These are phyloP conservation scores for Pulveroboletus sp. DNA, from an alignment of 768 basidiomycete genomes.

Conservation along the genomic window DNA sequence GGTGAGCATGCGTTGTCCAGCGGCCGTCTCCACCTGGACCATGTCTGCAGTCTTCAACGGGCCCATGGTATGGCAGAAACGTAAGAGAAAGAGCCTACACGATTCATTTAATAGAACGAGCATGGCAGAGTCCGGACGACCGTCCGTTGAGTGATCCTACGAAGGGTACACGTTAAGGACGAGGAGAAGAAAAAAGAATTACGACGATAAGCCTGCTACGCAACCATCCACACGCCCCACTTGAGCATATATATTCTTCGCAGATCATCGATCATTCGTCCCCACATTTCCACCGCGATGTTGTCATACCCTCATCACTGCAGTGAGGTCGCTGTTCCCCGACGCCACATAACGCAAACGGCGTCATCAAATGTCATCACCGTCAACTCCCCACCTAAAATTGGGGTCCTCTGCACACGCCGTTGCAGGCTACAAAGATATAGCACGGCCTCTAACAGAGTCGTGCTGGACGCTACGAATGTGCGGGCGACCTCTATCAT, in stretches of 20 bases:
- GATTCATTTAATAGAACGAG: conserved; percentile 17
- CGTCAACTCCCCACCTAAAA: conserved; percentile 18
- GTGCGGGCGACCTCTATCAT: conserved; percentile 60
- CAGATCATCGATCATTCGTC: conserved; percentile 29
- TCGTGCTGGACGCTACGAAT: conserved; percentile 60
- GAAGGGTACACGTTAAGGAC: conserved; percentile 13
- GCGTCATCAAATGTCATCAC: conserved; percentile 25
- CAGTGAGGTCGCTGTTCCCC: conserved; percentile 28
- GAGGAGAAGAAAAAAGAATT: conserved; percentile 5
- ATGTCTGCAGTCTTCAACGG: conserved; percentile 4
- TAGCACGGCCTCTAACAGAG: conserved; percentile 71
- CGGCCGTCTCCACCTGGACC: neutral
- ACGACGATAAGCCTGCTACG: conserved; percentile 5
- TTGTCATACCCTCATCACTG: conserved; percentile 30
- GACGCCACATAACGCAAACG: conserved; percentile 31
- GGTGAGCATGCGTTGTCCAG: conserved; percentile 20
- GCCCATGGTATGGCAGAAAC: conserved; percentile 14
- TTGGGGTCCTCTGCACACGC: conserved; percentile 29
- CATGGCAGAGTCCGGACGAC: conserved; percentile 16
- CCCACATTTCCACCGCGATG: too few species aligned
- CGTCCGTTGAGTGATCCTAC: conserved; percentile 8
- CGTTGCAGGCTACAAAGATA: conserved; percentile 62
- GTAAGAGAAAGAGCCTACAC: conserved; percentile 11
- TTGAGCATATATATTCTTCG: conserved; percentile 23
- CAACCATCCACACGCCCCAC: conserved; percentile 6